Percentiles rank a stretch among this genome's conserved stretches.
These are phyloP conservation scores for Cavenderia fasciculata DNA, from an alignment of 78 protist species.

Conservation along the genomic window DNA sequence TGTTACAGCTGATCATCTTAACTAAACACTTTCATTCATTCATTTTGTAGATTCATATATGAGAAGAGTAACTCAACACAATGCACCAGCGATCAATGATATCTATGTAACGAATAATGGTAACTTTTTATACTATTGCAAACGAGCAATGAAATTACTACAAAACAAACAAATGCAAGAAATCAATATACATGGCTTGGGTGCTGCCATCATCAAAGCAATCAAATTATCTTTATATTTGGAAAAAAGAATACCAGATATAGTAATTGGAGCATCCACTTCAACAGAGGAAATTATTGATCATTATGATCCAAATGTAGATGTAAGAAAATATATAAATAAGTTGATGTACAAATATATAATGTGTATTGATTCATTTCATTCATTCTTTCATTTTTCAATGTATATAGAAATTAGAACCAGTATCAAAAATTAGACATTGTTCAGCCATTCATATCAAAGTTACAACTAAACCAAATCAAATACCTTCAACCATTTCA, in stretches of 20 bases:
- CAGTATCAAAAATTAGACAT: slow-evolving; percentile 49
- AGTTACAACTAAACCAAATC: not conserved
- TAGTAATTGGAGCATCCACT: slow-evolving; percentile 32
- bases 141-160: slow-evolving; percentile 39
- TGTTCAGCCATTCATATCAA: slow-evolving; percentile 48
- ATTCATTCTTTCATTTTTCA: not conserved
- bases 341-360: not conserved
- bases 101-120: slow-evolving; percentile 60
- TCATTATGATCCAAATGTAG: slow-evolving; percentile 53
- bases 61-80: slow-evolving; percentile 57
- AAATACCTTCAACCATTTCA: too few species aligned
- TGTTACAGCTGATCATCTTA: too few species aligned
- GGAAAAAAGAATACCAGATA: not conserved
- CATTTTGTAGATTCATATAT: slow-evolving; percentile 1
- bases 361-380: not conserved
- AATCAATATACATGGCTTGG: slow-evolving; percentile 61
- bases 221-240: slow-evolving; percentile 40
- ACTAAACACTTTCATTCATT: not conserved
- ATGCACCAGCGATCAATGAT: slow-evolving; percentile 20
- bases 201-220: slow-evolving; percentile 44
- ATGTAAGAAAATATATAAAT: slow-evolving; percentile 2
- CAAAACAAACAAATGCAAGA: too few species aligned
- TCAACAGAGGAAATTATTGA: slow-evolving; percentile 56
- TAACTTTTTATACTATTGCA: slow-evolving; percentile 22
- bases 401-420: slow-evolving; percentile 9